Percentiles rank a stretch among this genome's conserved stretches.
These are phyloP conservation scores for Diospyros kaki DNA, from an alignment of 148 eudicot genomes.

Conservation along the genomic window DNA sequence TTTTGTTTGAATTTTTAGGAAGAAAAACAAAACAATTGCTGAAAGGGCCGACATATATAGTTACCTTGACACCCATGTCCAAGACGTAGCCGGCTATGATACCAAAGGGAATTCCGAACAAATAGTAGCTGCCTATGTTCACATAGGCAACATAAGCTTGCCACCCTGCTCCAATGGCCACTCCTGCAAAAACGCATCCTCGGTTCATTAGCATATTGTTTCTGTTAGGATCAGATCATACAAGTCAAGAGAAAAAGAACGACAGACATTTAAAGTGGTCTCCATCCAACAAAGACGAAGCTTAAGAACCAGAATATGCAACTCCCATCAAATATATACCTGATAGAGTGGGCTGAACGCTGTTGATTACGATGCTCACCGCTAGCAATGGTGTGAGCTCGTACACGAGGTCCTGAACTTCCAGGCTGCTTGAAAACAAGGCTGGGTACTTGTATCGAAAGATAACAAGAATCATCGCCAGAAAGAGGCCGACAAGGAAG, in stretches of 20 bases:
- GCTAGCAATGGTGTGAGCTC: background rate
- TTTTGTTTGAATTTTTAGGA: no score
- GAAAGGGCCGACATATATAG: no score
- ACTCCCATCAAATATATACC: background rate
- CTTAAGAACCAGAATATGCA: background rate
- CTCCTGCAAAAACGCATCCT: background rate
- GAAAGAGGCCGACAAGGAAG: conserved; percentile 16
- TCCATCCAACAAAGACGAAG: background rate
- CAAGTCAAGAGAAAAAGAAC: no score
- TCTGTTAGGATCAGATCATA: background rate
- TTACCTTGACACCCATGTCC: conserved; percentile 2
- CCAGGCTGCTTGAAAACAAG: background rate
- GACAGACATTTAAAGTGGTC: no score
- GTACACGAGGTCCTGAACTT: background rate
- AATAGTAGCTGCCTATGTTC: conserved; percentile 5
- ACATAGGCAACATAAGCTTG: conserved; percentile 7
- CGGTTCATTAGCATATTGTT: background rate
- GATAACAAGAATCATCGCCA: conserved; percentile 15
- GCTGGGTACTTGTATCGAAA: conserved; percentile 19
- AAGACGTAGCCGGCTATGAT: background rate
- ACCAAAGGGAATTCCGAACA: conserved; percentile 7
- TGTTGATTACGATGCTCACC: background rate
- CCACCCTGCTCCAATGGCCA: conserved; percentile 16
- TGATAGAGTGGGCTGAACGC: background rate
- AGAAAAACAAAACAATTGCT: no score